Evolutionary conservation across 192 early-diverging fungal species (phyloP), one percentile per base, ranked within the genome.

Genomic region (Coemansia umbellata): DNA sequence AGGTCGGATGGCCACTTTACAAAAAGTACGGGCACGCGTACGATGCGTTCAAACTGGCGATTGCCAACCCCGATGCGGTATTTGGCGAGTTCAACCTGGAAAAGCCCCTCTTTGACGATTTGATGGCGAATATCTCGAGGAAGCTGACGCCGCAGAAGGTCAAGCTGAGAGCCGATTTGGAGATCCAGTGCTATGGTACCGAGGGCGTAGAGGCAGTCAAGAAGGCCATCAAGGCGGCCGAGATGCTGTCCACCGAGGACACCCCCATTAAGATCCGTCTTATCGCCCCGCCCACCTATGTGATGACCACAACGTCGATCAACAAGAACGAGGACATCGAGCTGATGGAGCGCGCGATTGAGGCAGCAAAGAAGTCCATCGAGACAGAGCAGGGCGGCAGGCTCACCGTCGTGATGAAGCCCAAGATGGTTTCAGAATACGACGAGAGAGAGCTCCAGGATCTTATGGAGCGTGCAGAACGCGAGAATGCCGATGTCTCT

Each of bases 161-260:
- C 66, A 99, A 97, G 76, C 91, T 99, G 43, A 91, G 94, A 62
- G 90, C 92, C 31, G 92, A 99, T 78, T 81, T 99, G 49, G 94
- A 96, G 66, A 83, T 95, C 26, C 89, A 85, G 49, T 97, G 94
- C 81, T 91, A 87, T 60, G 89, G 87, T 50, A 91, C 91, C 60
- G 88, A 95, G 71, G 96, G 96, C 55, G 90, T 99, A 33, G 91
- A 96, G 69, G 96, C 93, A 36, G 93, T 99, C 64, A 92, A 93
- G 61, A 79, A 78, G 33, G 93, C 94, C 8, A 78, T 99, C 47
- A 79, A 65, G 58, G 91, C 93, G 28, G 93, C 92, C 35, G 91
- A 96, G 79, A 84, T 78, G 7, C 78, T 78, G 51, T 88, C 86
- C 37, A 91, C 89, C 7, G 81, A 83, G 24, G 82, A 87, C 36